Evolutionary conservation across 805 yeast species (phyloP).

Genomic region (Candida yuanshanica): DNA sequence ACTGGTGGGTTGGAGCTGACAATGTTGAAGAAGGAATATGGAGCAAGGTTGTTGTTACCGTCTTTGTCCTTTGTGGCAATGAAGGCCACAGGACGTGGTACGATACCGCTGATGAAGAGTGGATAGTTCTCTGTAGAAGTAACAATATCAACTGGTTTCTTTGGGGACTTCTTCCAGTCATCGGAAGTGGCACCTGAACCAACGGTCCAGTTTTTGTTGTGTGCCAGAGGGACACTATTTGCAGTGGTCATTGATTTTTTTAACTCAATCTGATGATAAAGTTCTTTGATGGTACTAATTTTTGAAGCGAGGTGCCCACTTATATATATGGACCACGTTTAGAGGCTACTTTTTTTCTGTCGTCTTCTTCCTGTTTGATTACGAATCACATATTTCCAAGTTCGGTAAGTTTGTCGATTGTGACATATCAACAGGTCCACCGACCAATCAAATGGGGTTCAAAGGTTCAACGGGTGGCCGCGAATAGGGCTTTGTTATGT

Average conservation of each 20-base stretch:
- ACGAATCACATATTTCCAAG: too few species aligned
- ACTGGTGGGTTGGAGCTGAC: conserved; percentile 50
- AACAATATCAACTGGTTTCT: conserved; percentile 38
- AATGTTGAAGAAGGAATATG: conserved; percentile 47
- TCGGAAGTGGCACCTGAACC: conserved; percentile 3
- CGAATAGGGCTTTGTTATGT: too few species aligned
- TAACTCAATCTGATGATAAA: too few species aligned
- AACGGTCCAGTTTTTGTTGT: conserved; percentile 1
- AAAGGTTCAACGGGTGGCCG: too few species aligned
- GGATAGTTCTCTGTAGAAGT: conserved; percentile 34
- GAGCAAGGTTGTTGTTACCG: conserved; percentile 46
- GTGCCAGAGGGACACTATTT: neutral
- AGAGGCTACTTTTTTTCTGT: too few species aligned
- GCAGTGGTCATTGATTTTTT: neutral
- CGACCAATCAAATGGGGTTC: too few species aligned
- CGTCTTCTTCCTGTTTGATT: too few species aligned
- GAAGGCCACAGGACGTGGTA: conserved; percentile 57
- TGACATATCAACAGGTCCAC: too few species aligned
- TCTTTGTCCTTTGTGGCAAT: conserved; percentile 39
- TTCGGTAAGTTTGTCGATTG: too few species aligned
- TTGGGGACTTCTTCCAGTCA: conserved; percentile 24
- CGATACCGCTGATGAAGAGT: conserved; percentile 41
- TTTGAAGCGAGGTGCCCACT: too few species aligned
- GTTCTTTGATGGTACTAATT: too few species aligned
- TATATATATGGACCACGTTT: too few species aligned